Percentiles rank a stretch among this genome's conserved stretches.
These are phyloP conservation scores for Flaveria robusta DNA, from an alignment of 129 eudicot species.

Conservation along the genomic window DNA sequence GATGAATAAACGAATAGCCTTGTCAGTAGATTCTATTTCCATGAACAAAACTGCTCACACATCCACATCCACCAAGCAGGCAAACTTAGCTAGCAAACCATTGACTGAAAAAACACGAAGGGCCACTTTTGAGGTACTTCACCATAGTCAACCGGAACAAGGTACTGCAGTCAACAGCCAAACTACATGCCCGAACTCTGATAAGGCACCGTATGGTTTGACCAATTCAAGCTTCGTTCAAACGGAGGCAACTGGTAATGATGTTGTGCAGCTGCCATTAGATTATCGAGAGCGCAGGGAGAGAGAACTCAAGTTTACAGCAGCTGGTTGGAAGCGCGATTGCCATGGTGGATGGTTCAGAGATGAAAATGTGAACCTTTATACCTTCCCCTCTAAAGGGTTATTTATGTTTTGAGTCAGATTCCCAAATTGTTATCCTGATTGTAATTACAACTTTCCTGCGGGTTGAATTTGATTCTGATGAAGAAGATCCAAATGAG, in stretches of 20 bases:
- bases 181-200: conserved; percentile 10
- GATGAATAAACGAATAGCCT: conserved; percentile 56
- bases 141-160: conserved; percentile 14
- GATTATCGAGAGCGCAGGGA: conserved; percentile 51
- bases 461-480: conserved; percentile 88
- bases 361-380: conserved; percentile 72
- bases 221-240: conserved; percentile 7
- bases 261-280: conserved; percentile 33
- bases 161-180: conserved; percentile 16
- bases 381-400: background rate
- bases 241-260: conserved; percentile 28
- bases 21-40: conserved; percentile 39
- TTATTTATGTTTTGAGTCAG: conserved; percentile 5
- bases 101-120: conserved; percentile 52
- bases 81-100: conserved; percentile 45
- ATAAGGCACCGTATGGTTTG: conserved; percentile 12
- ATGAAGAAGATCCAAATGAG: conserved; percentile 84
- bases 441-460: conserved; percentile 26
- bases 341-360: conserved; percentile 77
- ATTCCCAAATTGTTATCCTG: background rate
- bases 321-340: conserved; percentile 83
- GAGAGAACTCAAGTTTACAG: conserved; percentile 72
- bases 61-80: conserved; percentile 22
- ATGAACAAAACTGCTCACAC: background rate
- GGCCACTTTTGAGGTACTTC: conserved; percentile 52